Conservation (phyloP, 202 grass and related monocot genomes). For the Panicum virgatum region DNA sequence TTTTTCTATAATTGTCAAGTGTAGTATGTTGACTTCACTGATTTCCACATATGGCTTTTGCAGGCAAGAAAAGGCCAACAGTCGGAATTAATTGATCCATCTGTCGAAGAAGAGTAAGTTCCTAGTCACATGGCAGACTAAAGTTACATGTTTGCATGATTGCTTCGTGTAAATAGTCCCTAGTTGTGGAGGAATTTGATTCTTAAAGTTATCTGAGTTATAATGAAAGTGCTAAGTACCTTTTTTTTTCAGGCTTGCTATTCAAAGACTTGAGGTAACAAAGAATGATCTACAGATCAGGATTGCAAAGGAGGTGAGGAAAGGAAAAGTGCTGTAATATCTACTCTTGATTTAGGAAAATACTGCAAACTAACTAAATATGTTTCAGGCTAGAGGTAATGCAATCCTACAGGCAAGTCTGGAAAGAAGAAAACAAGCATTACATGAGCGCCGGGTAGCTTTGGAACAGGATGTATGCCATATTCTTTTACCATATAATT, state of each 20-base stretch:
- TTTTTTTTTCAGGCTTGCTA: constrained; percentile 73
- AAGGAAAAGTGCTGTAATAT: constrained; percentile 13
- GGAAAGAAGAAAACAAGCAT: constrained; percentile 99
- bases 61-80: constrained; percentile 84
- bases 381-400: constrained; percentile 93
- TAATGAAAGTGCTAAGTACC: constrained; percentile 12
- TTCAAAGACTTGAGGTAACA: constrained; percentile 91
- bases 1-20: neutral
- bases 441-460: constrained; percentile 88
- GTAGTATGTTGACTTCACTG: neutral
- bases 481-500: constrained; percentile 34
- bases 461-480: constrained; percentile 97
- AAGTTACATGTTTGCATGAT: constrained; percentile 20
- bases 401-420: constrained; percentile 96
- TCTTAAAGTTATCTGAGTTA: constrained; percentile 1
- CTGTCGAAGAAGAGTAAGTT: constrained; percentile 96
- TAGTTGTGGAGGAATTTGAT: neutral
- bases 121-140: constrained; percentile 15
- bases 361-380: constrained; percentile 41
- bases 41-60: constrained; percentile 42
- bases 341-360: constrained; percentile 24
- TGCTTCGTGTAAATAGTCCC: constrained; percentile 18
- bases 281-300: constrained; percentile 94
- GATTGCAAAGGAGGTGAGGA: constrained; percentile 89
- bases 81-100: constrained; percentile 75